phyloP scores from a whole-genome alignment of 2,329 filamentous ascomycete species.

The Dactylellina haptotyla region DNA sequence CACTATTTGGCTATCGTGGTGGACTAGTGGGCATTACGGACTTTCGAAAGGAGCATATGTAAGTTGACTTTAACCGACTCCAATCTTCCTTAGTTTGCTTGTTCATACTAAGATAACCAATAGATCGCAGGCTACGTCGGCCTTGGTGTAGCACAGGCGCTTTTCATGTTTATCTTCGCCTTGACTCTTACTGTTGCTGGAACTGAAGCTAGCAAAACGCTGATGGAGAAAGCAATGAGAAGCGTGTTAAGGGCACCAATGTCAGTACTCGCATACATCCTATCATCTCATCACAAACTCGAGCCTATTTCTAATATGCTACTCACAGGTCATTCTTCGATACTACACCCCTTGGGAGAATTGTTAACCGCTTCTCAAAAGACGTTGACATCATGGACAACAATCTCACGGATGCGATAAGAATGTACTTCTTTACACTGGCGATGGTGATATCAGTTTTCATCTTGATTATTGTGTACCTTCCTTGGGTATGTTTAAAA shows the following conservation, averaged over 20 bases:
- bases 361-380: slow-evolving; percentile 94
- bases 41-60: slow-evolving; percentile 82
- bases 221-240: slow-evolving; percentile 82
- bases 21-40: slow-evolving; percentile 65
- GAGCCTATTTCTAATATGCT: background rate
- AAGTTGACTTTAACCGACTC: slow-evolving; percentile 16
- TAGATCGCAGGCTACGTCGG: slow-evolving; percentile 74
- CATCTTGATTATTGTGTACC: slow-evolving; percentile 79
- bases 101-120: slow-evolving; percentile 57
- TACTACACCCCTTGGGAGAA: slow-evolving; percentile 91
- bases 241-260: slow-evolving; percentile 76
- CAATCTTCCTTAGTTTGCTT: background rate
- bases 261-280: slow-evolving; percentile 57
- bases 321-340: slow-evolving; percentile 95
- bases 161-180: slow-evolving; percentile 83
- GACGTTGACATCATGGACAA: slow-evolving; percentile 98
- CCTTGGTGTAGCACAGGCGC: slow-evolving; percentile 75
- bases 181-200: slow-evolving; percentile 80
- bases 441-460: slow-evolving; percentile 83
- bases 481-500: slow-evolving; percentile 77
- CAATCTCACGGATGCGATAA: slow-evolving; percentile 89
- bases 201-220: slow-evolving; percentile 81
- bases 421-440: slow-evolving; percentile 91
- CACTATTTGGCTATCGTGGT: slow-evolving; percentile 91
- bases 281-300: too few species aligned